Evolutionary conservation across 2,329 filamentous ascomycete genomes (phyloP).

Genomic region (Fonsecaea erecta): DNA sequence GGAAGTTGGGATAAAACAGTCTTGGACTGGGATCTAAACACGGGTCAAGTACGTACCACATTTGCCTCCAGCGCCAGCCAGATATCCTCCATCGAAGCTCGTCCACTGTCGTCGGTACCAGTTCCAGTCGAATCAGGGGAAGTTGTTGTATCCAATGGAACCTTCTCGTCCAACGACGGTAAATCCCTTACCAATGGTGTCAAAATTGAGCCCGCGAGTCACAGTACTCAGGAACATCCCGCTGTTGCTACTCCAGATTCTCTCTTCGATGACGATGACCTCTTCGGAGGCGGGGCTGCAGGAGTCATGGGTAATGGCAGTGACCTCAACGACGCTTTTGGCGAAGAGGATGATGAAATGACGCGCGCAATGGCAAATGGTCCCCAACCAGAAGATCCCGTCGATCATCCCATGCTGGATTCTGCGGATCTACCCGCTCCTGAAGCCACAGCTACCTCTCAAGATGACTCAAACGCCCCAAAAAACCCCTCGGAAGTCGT

Average conservation of each 20-base stretch:
- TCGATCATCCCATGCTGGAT: conserved; percentile 30
- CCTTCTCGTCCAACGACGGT: conserved; percentile 76
- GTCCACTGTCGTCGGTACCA: conserved; percentile 74
- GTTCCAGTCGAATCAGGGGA: conserved; percentile 74
- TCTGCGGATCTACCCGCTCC: conserved; percentile 14
- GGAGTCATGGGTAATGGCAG: conserved; percentile 52
- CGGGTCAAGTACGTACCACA: conserved; percentile 72
- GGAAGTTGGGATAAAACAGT: conserved; percentile 97
- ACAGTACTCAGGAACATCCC: conserved; percentile 56
- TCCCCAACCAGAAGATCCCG: conserved; percentile 56
- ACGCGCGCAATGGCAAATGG: conserved; percentile 72
- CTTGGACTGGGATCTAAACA: conserved; percentile 93
- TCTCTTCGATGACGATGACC: conserved; percentile 78
- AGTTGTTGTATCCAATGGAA: conserved; percentile 61
- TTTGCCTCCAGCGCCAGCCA: conserved; percentile 81
- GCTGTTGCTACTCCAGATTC: conserved; percentile 73
- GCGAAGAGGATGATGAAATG: conserved; percentile 84
- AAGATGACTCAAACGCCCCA: conserved; percentile 22
- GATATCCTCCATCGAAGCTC: conserved; percentile 83
- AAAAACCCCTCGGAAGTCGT: conserved; percentile 24
- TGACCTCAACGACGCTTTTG: conserved; percentile 66
- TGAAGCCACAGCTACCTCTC: not conserved
- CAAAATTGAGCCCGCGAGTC: conserved; percentile 42
- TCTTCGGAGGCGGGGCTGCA: conserved; percentile 83
- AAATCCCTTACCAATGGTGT: conserved; percentile 63